Evolutionary conservation across 257 asterid species (phyloP).

Genomic region (Linderniella brevidens): DNA sequence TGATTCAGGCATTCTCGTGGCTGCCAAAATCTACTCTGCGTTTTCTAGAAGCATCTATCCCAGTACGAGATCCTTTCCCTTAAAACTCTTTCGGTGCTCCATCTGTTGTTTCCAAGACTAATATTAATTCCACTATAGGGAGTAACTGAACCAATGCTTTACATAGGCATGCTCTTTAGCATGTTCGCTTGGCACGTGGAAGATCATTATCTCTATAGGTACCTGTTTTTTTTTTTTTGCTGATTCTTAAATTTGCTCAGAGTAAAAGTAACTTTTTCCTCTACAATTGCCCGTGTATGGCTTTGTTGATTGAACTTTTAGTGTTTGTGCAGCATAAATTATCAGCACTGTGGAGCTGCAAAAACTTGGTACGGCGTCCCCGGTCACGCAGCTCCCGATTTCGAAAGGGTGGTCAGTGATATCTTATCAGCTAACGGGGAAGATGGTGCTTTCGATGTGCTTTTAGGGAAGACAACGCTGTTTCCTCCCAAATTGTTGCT

Average conservation of each 20-base stretch:
- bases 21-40: slow-evolving; percentile 77
- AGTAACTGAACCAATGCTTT: slow-evolving; percentile 98
- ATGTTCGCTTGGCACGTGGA: slow-evolving; percentile 99
- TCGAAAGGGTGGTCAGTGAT: slow-evolving; percentile 74
- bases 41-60: slow-evolving; percentile 72
- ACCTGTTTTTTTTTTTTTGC: background rate
- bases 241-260: background rate
- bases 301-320: slow-evolving; percentile 7
- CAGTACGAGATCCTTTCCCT: slow-evolving; percentile 32
- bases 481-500: slow-evolving; percentile 80
- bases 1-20: slow-evolving; percentile 72
- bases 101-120: slow-evolving; percentile 8
- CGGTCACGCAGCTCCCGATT: slow-evolving; percentile 79
- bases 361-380: slow-evolving; percentile 98
- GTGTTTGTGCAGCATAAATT: slow-evolving; percentile 50
- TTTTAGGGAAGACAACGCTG: slow-evolving; percentile 85
- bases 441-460: slow-evolving; percentile 96
- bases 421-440: slow-evolving; percentile 71
- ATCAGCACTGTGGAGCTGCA: slow-evolving; percentile 97
- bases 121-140: slow-evolving; percentile 41
- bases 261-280: background rate
- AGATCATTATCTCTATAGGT: slow-evolving; percentile 97
- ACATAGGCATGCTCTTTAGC: slow-evolving; percentile 95
- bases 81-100: background rate
- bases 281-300: background rate